These are phyloP conservation scores for Plectosphaerella sp. DNA, from an alignment of 2,329 filamentous ascomycete species.

Conservation along the genomic window DNA sequence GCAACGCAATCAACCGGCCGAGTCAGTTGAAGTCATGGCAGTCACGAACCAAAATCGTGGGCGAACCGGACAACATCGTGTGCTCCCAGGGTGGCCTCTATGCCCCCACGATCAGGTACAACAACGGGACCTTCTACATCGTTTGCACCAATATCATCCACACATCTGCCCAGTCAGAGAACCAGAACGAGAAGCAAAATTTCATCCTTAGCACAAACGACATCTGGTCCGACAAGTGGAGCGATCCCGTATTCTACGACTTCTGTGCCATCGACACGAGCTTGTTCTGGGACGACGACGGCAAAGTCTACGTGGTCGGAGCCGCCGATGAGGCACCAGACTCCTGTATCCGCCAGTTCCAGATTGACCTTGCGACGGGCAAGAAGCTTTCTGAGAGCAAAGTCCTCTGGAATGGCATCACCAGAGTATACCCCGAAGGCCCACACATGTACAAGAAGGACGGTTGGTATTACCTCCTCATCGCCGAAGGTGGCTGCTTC, in stretches of 20 bases:
- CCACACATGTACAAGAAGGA: slow-evolving; percentile 42
- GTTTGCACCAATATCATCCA: slow-evolving; percentile 17
- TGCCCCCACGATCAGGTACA: slow-evolving; percentile 17
- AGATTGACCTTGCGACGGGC: slow-evolving; percentile 16
- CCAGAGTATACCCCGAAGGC: slow-evolving; percentile 37
- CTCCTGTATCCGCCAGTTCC: slow-evolving; percentile 11
- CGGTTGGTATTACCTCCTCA: slow-evolving; percentile 40
- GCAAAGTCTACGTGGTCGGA: slow-evolving; percentile 21
- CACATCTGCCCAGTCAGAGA: not conserved
- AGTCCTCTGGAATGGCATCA: slow-evolving; percentile 38
- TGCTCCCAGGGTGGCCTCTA: slow-evolving; percentile 12
- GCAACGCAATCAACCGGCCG: slow-evolving; percentile 2
- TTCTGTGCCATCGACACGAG: slow-evolving; percentile 41
- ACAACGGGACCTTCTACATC: slow-evolving; percentile 18
- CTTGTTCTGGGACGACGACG: slow-evolving; percentile 36
- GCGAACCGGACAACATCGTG: not conserved
- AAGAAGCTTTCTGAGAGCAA: slow-evolving; percentile 13
- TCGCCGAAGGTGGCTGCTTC: slow-evolving; percentile 38
- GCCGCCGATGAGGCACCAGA: not conserved
- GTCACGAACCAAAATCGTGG: not conserved
- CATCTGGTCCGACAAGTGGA: slow-evolving; percentile 17
- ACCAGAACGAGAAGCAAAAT: slow-evolving; percentile 7
- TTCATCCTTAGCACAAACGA: slow-evolving; percentile 15
- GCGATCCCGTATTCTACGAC: slow-evolving; percentile 25
- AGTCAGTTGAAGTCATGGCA: not conserved